Conservation (phyloP, 352 stramenopile species). For the Phytopythium sindhum region DNA sequence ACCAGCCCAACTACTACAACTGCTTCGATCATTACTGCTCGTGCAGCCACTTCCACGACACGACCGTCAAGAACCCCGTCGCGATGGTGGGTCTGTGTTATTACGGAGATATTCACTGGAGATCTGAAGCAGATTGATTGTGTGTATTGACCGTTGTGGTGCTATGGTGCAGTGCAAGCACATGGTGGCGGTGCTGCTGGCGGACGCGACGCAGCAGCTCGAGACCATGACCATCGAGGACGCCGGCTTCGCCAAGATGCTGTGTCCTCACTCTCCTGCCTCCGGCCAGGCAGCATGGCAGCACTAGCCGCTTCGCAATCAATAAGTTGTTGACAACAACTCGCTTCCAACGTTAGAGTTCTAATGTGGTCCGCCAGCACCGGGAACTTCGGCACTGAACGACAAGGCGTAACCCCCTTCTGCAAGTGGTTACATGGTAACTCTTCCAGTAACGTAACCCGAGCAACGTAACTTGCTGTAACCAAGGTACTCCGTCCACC, state of each 20-base stretch:
- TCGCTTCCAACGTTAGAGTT: too few species aligned
- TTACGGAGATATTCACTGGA: background rate
- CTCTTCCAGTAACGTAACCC: background rate
- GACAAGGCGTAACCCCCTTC: too few species aligned
- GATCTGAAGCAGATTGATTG: background rate
- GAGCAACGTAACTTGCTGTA: background rate
- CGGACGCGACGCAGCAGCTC: conserved; percentile 46
- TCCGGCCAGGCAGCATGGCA: background rate
- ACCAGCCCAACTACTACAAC: conserved; percentile 65
- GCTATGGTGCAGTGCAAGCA: conserved; percentile 56
- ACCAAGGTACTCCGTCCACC: background rate
- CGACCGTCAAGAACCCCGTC: conserved; percentile 28
- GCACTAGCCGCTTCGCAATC: background rate
- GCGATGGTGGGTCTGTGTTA: conserved; percentile 41
- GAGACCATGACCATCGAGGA: conserved; percentile 51
- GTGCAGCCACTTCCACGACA: conserved; percentile 52
- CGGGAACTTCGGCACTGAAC: too few species aligned
- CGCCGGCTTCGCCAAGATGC: conserved; percentile 54
- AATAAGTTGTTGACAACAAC: too few species aligned
- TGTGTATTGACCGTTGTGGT: too few species aligned
- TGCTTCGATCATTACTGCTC: conserved; percentile 70
- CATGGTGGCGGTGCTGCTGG: conserved; percentile 58
- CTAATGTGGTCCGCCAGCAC: too few species aligned
- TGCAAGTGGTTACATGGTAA: too few species aligned
- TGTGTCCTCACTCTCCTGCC: conserved; percentile 25